These are phyloP conservation scores for Amanita inopinata DNA, from an alignment of 768 basidiomycete species.

Conservation along the genomic window DNA sequence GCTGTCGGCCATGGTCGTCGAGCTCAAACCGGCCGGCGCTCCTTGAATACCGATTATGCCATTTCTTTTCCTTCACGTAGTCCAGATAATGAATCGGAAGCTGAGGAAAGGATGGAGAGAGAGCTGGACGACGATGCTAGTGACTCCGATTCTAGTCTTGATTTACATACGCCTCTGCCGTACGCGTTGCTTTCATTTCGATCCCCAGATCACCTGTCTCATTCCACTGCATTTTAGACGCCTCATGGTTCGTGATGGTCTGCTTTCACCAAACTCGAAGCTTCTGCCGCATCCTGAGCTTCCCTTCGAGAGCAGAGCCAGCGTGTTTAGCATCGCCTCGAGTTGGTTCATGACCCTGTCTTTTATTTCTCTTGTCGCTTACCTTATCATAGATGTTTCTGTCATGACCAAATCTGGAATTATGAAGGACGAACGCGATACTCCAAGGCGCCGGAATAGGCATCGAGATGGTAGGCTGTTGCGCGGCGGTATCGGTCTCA, in stretches of 20 bases:
- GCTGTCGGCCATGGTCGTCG: not conserved
- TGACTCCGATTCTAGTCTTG: slow-evolving; percentile 56
- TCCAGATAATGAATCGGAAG: not conserved
- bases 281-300: slow-evolving; percentile 31
- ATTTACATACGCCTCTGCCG: slow-evolving; percentile 63
- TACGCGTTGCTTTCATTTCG: slow-evolving; percentile 26
- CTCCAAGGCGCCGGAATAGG: slow-evolving; percentile 41
- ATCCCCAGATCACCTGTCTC: slow-evolving; percentile 6
- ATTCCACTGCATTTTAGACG: slow-evolving; percentile 32
- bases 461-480: slow-evolving; percentile 54
- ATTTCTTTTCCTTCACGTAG: not conserved
- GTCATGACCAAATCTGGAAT: slow-evolving; percentile 28
- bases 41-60: not conserved
- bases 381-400: slow-evolving; percentile 13
- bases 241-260: slow-evolving; percentile 56
- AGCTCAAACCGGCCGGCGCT: not conserved
- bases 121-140: slow-evolving; percentile 21
- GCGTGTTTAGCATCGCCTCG: slow-evolving; percentile 26
- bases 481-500: slow-evolving; percentile 55
- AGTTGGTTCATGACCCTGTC: slow-evolving; percentile 14
- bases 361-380: not conserved
- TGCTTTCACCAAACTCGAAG: slow-evolving; percentile 59
- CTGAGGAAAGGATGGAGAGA: slow-evolving; percentile 13
- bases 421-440: slow-evolving; percentile 49
- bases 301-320: slow-evolving; percentile 22